These are phyloP conservation scores for Fusarium tjaetaba DNA, from an alignment of 2,329 filamentous ascomycete genomes.

Conservation along the genomic window DNA sequence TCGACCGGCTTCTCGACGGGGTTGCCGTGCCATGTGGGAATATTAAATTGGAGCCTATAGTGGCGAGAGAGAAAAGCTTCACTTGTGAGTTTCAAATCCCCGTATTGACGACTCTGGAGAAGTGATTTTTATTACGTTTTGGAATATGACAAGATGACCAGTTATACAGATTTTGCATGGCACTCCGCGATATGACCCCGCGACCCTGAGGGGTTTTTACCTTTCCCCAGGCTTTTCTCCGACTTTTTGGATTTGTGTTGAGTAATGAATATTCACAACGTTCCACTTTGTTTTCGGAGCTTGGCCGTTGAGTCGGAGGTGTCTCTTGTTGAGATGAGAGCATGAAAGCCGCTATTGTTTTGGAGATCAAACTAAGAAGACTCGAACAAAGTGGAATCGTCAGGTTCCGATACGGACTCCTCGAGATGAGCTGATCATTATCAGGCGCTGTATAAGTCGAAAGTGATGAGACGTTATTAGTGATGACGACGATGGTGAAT, in stretches of 20 bases:
- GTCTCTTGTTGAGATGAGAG: neutral
- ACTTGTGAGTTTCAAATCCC: conserved; percentile 10
- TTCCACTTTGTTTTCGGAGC: neutral
- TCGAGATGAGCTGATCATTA: neutral
- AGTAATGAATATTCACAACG: conserved; percentile 11
- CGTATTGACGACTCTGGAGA: conserved; percentile 17
- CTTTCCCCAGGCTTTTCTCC: conserved; percentile 11
- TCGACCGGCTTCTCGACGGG: conserved; percentile 27
- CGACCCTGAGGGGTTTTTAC: conserved; percentile 13
- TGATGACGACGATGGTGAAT: neutral
- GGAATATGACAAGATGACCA: conserved; percentile 15
- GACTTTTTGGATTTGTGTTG: conserved; percentile 12
- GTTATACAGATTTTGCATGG: neutral
- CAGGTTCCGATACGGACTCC: too few species aligned
- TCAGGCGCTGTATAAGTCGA: neutral
- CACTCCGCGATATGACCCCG: conserved; percentile 27
- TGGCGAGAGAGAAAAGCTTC: conserved; percentile 17
- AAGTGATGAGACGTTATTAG: neutral
- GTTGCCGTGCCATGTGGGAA: conserved; percentile 18
- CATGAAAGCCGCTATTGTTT: neutral
- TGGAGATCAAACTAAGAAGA: neutral
- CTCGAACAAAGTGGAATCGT: neutral
- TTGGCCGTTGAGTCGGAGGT: neutral
- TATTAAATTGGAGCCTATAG: conserved; percentile 23
- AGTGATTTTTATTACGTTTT: conserved; percentile 31